Conservation (phyloP, 768 basidiomycete species). For the Leucosporidium creatinivorum region DNA sequence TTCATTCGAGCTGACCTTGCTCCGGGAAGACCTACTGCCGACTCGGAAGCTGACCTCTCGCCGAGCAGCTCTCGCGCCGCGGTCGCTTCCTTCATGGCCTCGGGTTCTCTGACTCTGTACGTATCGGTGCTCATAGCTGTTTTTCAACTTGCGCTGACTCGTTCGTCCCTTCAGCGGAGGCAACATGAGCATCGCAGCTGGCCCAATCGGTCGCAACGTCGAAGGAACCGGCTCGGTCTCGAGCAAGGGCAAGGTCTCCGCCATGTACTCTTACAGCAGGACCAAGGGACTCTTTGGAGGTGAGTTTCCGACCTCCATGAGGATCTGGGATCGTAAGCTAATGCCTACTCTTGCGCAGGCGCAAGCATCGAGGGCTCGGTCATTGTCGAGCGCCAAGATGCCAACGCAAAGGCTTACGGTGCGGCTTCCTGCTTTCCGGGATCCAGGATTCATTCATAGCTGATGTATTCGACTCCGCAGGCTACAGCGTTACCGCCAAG, state of each 20-base stretch:
- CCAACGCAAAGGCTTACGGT: slow-evolving; percentile 72
- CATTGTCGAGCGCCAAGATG: slow-evolving; percentile 89
- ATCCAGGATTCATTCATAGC: too few species aligned
- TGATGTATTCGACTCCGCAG: background rate
- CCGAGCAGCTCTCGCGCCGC: slow-evolving; percentile 38
- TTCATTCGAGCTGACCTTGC: slow-evolving; percentile 39
- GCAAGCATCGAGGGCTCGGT: slow-evolving; percentile 64
- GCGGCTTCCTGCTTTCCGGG: too few species aligned
- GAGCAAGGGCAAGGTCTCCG: slow-evolving; percentile 76
- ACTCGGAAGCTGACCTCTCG: background rate
- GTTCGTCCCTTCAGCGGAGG: too few species aligned
- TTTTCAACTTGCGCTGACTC: too few species aligned
- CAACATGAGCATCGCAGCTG: slow-evolving; percentile 52
- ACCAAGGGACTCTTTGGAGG: slow-evolving; percentile 82
- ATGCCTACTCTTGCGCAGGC: slow-evolving; percentile 44
- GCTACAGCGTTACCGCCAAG: slow-evolving; percentile 59
- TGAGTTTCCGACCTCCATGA: background rate
- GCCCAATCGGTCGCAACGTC: slow-evolving; percentile 78
- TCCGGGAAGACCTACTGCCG: background rate
- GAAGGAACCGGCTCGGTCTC: slow-evolving; percentile 80
- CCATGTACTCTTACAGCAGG: slow-evolving; percentile 64
- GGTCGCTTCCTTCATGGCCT: slow-evolving; percentile 80
- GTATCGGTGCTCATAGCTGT: background rate
- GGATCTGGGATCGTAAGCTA: background rate
- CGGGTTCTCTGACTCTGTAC: slow-evolving; percentile 59